A percentile compares a stretch with the other conserved stretches of the same genome.
phyloP scores from a whole-genome alignment of 805 yeast species.

The Myxozyma vanderwaltii region DNA sequence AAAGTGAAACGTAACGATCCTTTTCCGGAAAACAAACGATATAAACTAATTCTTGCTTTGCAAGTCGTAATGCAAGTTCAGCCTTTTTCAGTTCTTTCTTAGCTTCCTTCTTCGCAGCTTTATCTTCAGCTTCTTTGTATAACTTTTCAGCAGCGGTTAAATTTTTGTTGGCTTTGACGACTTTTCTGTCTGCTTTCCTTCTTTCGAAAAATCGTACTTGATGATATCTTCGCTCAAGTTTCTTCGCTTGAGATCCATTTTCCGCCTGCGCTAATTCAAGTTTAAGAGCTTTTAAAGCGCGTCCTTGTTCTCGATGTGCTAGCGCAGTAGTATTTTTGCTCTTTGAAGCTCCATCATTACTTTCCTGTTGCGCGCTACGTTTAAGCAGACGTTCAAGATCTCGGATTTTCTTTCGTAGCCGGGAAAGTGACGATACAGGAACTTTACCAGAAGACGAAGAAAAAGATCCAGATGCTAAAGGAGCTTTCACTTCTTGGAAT shows the following conservation, averaged over 20 bases:
- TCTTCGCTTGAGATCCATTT: slow-evolving; percentile 50
- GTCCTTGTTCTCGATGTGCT: slow-evolving; percentile 51
- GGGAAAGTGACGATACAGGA: slow-evolving; percentile 23
- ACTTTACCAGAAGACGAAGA: background rate
- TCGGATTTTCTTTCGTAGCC: slow-evolving; percentile 81
- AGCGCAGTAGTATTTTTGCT: slow-evolving; percentile 63
- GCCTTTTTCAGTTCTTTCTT: slow-evolving; percentile 2
- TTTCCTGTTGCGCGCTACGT: slow-evolving; percentile 39
- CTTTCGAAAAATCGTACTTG: slow-evolving; percentile 79
- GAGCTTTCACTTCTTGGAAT: slow-evolving; percentile 5
- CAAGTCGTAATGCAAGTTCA: slow-evolving; percentile 5
- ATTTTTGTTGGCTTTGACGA: slow-evolving; percentile 13
- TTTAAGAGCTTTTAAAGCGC: slow-evolving; percentile 67
- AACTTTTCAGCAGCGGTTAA: slow-evolving; percentile 2
- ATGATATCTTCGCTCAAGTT: slow-evolving; percentile 73
- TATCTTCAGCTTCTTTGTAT: slow-evolving; percentile 6
- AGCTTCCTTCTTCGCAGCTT: slow-evolving; percentile 5
- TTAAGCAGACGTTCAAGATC: slow-evolving; percentile 73
- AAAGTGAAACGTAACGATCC: slow-evolving; percentile 34
- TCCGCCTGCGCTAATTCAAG: slow-evolving; percentile 58
- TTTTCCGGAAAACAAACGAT: slow-evolving; percentile 32
- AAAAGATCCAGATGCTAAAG: background rate
- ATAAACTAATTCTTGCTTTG: slow-evolving; percentile 32
- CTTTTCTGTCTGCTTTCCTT: slow-evolving; percentile 35
- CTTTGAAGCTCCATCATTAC: slow-evolving; percentile 36